Conservation (phyloP, 345 rosid species). For the Aegle marmelos region DNA sequence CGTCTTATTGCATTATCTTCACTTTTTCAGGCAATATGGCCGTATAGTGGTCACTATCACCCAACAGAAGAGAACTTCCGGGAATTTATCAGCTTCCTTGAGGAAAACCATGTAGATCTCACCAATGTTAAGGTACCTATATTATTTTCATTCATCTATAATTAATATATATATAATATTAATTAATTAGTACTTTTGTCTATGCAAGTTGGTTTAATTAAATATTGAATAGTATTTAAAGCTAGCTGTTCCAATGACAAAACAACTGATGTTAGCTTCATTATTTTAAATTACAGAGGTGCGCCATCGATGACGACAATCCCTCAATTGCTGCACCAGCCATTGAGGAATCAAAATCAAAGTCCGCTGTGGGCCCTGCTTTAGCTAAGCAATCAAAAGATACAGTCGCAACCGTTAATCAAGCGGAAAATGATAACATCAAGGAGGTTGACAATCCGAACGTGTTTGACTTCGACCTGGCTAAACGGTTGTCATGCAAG, state of each 20-base stretch:
- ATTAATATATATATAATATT: no score
- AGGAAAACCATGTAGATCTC: conserved; percentile 68
- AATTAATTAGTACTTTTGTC: no score
- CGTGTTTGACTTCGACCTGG: conserved; percentile 11
- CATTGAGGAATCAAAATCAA: conserved; percentile 24
- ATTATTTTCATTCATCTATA: not conserved
- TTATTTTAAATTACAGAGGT: conserved; percentile 38
- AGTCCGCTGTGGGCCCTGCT: not conserved
- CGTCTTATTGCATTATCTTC: not conserved
- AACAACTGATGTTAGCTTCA: conserved; percentile 4
- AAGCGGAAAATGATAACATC: conserved; percentile 13
- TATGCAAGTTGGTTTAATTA: not conserved
- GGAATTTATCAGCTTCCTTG: conserved; percentile 70
- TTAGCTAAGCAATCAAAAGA: not conserved
- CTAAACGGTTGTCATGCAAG: conserved; percentile 50
- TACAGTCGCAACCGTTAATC: conserved; percentile 5
- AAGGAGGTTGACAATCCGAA: not conserved
- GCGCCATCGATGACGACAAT: conserved; percentile 66
- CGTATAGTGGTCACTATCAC: conserved; percentile 93
- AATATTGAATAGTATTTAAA: not conserved
- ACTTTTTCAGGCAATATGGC: conserved; percentile 76
- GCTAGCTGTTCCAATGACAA: not conserved
- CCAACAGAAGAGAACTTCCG: conserved; percentile 91
- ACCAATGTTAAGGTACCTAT: conserved; percentile 67
- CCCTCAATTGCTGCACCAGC: conserved; percentile 9